Base-by-base conservation (phyloP, 345 rosid species). In the Corchorus olitorius region DNA sequence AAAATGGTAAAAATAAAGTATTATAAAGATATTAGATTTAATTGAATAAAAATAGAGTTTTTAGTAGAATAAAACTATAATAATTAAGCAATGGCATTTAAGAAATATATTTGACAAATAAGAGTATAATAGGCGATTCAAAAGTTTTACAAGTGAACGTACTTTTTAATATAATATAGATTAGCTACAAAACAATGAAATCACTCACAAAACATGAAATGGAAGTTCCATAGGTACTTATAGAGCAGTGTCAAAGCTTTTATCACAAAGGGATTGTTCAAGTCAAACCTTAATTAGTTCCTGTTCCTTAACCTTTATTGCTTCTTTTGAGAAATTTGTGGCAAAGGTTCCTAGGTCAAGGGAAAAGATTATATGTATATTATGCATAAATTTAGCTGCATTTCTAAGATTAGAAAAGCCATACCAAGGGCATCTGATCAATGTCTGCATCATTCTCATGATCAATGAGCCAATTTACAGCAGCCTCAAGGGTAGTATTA, bases 381-480 rank as follows among this genome's bases (percentile, higher is more conserved):
- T 27, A 27, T 27, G 46, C 13, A 53, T 17, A 6, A 35, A 35
- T 5, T 34, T 6, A 12, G 59, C 39, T 27, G 13, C 5, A 56
- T 53, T 45, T 43, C 1, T 19, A n/a, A 54, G 39, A 20, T 37
- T 8, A 35, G 0, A 20, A 79, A 81, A 73, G 49, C 35, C 89
- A 63, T 82, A 92, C 97, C 92, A 86, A 41, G 50, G 94, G 97
- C 86, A 85, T 82, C 45, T 88, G 79, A n/a, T 94, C 92, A 67
- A 84, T 76, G 33, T 89, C 89, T 11, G 90, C 76, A 72, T 90
- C 95, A 37, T 83, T 84, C 79, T 90, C 94, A 69, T 92, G 97
- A 83, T 91, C 92, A 68, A 90, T 65, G 77, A 93, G 70, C 98
- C 98, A 94, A 81, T 87, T 83, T 73, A 93, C 86, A 76, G 97